Evolutionary conservation across 2,329 filamentous ascomycete genomes (phyloP), one percentile per base, ranked within the genome.

Genomic region (Colletotrichum godetiae): DNA sequence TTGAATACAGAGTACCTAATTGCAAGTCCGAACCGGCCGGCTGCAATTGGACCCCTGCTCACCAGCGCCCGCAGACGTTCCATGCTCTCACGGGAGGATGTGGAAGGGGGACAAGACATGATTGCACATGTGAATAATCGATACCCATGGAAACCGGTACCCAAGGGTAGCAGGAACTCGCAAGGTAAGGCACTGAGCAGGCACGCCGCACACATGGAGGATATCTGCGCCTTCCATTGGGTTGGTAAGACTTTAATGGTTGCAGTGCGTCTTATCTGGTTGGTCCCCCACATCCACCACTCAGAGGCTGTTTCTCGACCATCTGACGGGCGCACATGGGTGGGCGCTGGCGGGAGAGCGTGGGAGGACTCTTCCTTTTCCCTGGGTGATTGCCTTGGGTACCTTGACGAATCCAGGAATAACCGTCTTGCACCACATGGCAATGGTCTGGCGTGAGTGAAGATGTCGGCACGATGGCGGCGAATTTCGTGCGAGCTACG

Each of bases 231-330:
- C 42, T 49, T 49, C 42, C 42, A 49, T 49, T 49, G 42, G 42
- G 42, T 49, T 49, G 42, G 42, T 49, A 49, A 49, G 42, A 49
- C 19, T 49, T 22, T 49, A 19, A 49, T 49, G 42, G 53, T 56
- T 56, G 15, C 27, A 56, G 53, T 24, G 35, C 37, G 57, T 35
- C 67, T 71, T 73, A 73, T 73, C 71, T 65, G 46, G 60, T 7
- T 24, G 27, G 35, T n/a, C 67, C 71, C 71, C 71, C 67, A 71
- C 71, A 56, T 49, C 33, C 67, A 64, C 59, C 69, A 70, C 65
- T 73, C 59, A 64, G 66, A 62, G 59, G 67, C 60, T 19, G 46
- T 42, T n/a, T n/a, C 27, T 31, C 19, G 27, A 27, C 52, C 59
- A 65, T 49, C 58, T 33, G 46, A 58, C 70, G 70, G 71, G 71